These are phyloP conservation scores for Nigrospora sphaerica DNA, from an alignment of 2,329 filamentous ascomycete genomes.

Conservation along the genomic window DNA sequence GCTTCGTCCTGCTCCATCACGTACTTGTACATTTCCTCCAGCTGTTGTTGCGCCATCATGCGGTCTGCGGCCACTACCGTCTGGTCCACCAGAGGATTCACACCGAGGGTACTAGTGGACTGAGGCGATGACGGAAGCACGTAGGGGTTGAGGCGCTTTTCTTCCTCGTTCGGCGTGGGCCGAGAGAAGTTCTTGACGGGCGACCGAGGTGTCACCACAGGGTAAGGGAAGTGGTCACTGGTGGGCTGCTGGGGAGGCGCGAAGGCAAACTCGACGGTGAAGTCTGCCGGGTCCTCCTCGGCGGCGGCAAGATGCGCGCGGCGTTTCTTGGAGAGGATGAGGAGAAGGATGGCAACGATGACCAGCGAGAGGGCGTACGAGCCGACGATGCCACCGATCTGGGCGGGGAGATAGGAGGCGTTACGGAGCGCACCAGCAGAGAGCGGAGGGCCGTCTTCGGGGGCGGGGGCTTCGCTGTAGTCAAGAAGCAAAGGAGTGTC, in stretches of 20 bases:
- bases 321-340: constrained; percentile 51
- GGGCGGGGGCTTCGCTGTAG: constrained; percentile 48
- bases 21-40: constrained; percentile 85
- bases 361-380: constrained; percentile 75
- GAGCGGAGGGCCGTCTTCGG: constrained; percentile 52
- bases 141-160: constrained; percentile 30
- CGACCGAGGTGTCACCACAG: constrained; percentile 24
- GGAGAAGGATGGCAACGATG: constrained; percentile 60
- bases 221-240: constrained; percentile 17
- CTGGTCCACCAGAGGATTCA: constrained; percentile 69
- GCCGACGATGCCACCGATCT: constrained; percentile 77
- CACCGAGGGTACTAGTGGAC: constrained; percentile 31
- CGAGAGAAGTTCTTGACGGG: constrained; percentile 43
- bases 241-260: constrained; percentile 14
- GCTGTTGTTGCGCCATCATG: constrained; percentile 69
- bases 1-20: constrained; percentile 84
- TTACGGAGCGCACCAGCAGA: constrained; percentile 54
- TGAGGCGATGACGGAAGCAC: constrained; percentile 22
- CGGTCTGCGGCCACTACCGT: constrained; percentile 68
- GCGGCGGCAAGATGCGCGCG: constrained; percentile 44
- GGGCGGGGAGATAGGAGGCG: constrained; percentile 62
- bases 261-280: constrained; percentile 29
- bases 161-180: constrained; percentile 29
- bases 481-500: constrained; percentile 38
- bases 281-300: constrained; percentile 44